These are phyloP conservation scores for Hamigera avellanea DNA, from an alignment of 495 filamentous ascomycete species.

Conservation along the genomic window DNA sequence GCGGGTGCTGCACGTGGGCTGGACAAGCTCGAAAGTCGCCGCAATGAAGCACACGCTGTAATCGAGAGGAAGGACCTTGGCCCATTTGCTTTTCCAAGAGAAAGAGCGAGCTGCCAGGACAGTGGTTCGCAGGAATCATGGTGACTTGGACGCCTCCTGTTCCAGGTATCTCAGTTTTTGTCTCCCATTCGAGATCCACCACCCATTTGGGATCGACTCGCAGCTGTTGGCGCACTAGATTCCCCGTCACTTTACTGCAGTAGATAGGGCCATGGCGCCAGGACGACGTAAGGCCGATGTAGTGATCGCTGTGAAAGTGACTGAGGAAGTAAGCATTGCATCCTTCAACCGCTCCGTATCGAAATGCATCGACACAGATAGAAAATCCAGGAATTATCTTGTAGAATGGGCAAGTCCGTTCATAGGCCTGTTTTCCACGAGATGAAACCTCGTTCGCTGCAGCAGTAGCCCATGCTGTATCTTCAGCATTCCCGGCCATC, in stretches of 20 bases:
- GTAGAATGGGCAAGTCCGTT: conserved; percentile 93
- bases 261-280: conserved; percentile 96
- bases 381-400: conserved; percentile 89
- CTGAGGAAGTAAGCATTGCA: conserved; percentile 94
- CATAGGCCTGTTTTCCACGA: conserved; percentile 79
- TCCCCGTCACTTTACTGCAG: conserved; percentile 84
- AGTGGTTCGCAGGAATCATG: conserved; percentile 96
- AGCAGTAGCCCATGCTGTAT: conserved; percentile 78
- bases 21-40: conserved; percentile 90
- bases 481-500: conserved; percentile 84
- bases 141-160: conserved; percentile 77
- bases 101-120: conserved; percentile 87
- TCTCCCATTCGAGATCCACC: conserved; percentile 76
- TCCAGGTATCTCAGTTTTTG: conserved; percentile 62
- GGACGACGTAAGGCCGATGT: conserved; percentile 74
- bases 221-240: conserved; percentile 77
- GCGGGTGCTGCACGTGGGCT: conserved; percentile 74
- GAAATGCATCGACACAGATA: conserved; percentile 93
- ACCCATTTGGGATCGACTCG: conserved; percentile 79
- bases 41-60: conserved; percentile 81
- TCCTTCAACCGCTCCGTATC: conserved; percentile 85
- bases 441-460: conserved; percentile 67
- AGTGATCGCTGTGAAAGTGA: conserved; percentile 97
- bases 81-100: conserved; percentile 73
- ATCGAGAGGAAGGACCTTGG: conserved; percentile 41